Base-by-base conservation (phyloP, 257 asterid species). In the Prunella vulgaris region DNA sequence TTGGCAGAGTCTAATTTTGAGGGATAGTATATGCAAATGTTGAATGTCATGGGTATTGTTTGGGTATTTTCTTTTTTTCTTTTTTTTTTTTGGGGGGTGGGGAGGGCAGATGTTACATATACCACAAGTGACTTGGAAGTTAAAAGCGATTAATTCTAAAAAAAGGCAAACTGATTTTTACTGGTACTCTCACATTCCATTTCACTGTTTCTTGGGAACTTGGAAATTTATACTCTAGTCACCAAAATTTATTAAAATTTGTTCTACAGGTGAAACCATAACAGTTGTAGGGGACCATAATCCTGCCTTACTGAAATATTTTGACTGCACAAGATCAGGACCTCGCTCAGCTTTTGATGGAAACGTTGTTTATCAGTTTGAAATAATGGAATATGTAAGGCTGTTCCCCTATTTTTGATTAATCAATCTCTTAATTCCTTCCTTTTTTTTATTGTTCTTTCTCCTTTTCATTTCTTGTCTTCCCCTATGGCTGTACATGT, bases 321-420 rank as follows among this genome's bases (percentile, higher is more conserved):
- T 90, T 74, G 99, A 93, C 61, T 90, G 96, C 90, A 90, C 99
- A 12, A 85, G 99, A 72, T 89, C 99, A 71, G 99, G 99, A 72
- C 99, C 99, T 72, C 99, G 99, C 71, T 93, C 99, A 14, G 99
- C 99, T 61, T 93, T 93, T 68, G 99, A 93, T 80, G 73, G 82
- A 84, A 88, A 93, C 76, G 97, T 93, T 77, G 97, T 93, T 76
- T 89, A 84, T 84, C 99, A 93, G 70, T 93, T 86, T 85, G 99
- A 94, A 84, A 86, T 89, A 71, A 94, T 94, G 99, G 97, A 94
- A 89, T 86, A 90, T 76, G 99, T 94, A 91, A 91, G 99, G 54
- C 72, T 63, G 69, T 44, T 66, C 51, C 56, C 48, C 49, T 66
- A 53, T 56, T 68, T 76, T 57, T 57, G 68, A 22, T 67, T 63